Evolutionary conservation across 306 rosid genomes (phyloP).

Genomic region (Inga oerstediana): DNA sequence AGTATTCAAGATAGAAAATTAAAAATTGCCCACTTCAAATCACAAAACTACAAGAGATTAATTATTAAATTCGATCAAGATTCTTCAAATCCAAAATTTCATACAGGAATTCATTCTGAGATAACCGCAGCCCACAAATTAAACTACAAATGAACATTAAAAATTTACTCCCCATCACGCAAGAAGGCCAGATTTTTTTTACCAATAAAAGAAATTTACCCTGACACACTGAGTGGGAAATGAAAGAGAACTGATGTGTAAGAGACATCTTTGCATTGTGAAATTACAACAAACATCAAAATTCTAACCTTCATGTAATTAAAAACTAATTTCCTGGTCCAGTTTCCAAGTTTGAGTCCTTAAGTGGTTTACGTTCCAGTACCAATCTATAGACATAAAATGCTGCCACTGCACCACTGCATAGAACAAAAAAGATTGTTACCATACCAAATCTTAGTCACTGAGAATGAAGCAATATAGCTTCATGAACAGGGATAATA

Average conservation of each 20-base stretch:
- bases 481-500: conserved; percentile 2
- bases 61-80: conserved; percentile 9
- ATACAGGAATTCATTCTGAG: conserved; percentile 22
- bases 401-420: conserved; percentile 77
- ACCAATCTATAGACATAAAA: conserved; percentile 66
- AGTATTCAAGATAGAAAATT: neutral
- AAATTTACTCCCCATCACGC: conserved; percentile 6
- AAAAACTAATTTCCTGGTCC: conserved; percentile 47
- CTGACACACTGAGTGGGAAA: conserved; percentile 16
- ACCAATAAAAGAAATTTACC: neutral
- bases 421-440: conserved; percentile 31
- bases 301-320: conserved; percentile 45
- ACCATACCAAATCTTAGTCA: conserved; percentile 17
- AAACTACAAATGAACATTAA: conserved; percentile 31
- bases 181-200: neutral
- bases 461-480: neutral
- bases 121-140: neutral
- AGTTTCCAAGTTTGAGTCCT: conserved; percentile 49
- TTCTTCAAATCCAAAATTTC: conserved; percentile 25
- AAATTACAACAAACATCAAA: conserved; percentile 14
- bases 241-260: conserved; percentile 3
- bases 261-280: neutral
- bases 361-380: conserved; percentile 46
- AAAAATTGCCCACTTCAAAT: conserved; percentile 21
- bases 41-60: conserved; percentile 25